Percentiles rank a stretch among this genome's conserved stretches.
phyloP scores from a whole-genome alignment of 176 grass and related monocot genomes.

The Areca catechu region DNA sequence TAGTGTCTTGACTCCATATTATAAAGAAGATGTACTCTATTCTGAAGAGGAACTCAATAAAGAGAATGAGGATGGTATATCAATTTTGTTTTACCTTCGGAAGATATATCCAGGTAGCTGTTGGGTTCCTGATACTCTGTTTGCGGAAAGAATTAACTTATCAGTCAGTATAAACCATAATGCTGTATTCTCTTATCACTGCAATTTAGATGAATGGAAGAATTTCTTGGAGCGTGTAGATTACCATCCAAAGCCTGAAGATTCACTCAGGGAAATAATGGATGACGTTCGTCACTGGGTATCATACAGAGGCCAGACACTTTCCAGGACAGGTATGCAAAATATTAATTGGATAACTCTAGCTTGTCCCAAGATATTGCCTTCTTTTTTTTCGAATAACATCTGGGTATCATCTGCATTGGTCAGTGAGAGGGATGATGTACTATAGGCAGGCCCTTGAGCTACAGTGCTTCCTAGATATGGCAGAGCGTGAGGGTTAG shows the following conservation, averaged over 20 bases:
- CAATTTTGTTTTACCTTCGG: conserved; percentile 71
- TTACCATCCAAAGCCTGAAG: conserved; percentile 11
- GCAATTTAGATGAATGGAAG: conserved; percentile 62
- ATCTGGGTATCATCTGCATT: neutral
- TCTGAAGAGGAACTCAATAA: conserved; percentile 42
- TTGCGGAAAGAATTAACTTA: neutral
- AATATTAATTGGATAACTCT: neutral
- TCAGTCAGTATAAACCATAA: no score
- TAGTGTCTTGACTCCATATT: conserved; percentile 98
- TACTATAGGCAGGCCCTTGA: conserved; percentile 76
- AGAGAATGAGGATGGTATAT: conserved; percentile 90
- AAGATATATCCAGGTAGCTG: conserved; percentile 87
- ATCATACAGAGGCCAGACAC: conserved; percentile 83
- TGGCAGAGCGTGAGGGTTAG: conserved; percentile 34
- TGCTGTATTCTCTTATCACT: no score
- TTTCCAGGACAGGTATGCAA: conserved; percentile 56
- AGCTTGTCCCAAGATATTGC: neutral
- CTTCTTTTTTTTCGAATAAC: no score
- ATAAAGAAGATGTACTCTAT: conserved; percentile 80
- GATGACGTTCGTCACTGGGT: conserved; percentile 42
- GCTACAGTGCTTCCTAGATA: conserved; percentile 57
- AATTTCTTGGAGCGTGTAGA: conserved; percentile 50
- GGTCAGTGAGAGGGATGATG: conserved; percentile 97
- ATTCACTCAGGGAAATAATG: conserved; percentile 6
- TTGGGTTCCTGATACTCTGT: neutral